phyloP scores from a whole-genome alignment of 371 early-diverging fungal species.

The Paramicrosporidium saccamoebae region DNA sequence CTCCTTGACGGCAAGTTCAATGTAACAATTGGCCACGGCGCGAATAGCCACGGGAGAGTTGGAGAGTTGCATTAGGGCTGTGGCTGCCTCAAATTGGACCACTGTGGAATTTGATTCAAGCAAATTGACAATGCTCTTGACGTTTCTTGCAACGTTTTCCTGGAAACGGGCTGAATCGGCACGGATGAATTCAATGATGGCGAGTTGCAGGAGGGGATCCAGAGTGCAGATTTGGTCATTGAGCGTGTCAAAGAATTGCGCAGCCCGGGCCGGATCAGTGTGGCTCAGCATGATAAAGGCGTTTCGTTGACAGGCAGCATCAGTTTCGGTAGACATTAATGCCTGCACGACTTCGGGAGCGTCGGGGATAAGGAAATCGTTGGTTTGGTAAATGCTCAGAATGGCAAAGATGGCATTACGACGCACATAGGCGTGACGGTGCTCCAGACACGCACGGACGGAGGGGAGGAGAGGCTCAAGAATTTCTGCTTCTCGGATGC shows the following conservation, averaged over 20 bases:
- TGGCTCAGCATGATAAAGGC: constrained; percentile 64
- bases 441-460: constrained; percentile 56
- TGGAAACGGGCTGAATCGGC: constrained; percentile 16
- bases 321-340: constrained; percentile 46
- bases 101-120: constrained; percentile 43
- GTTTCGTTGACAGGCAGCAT: constrained; percentile 66
- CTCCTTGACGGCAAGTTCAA: constrained; percentile 58
- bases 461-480: constrained; percentile 75
- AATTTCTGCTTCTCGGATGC: constrained; percentile 65
- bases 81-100: constrained; percentile 88
- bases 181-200: constrained; percentile 68
- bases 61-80: constrained; percentile 49
- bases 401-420: constrained; percentile 88
- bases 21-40: constrained; percentile 61
- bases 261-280: constrained; percentile 32
- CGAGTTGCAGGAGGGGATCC: constrained; percentile 69
- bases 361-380: constrained; percentile 72
- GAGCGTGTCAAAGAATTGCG: constrained; percentile 38
- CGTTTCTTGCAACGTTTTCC: constrained; percentile 38
- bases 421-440: constrained; percentile 85
- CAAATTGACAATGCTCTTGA: constrained; percentile 52
- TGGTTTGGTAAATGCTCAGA: constrained; percentile 42
- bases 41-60: constrained; percentile 57
- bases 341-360: constrained; percentile 57
- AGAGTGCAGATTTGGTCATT: constrained; percentile 28